These are phyloP conservation scores for Neofusicoccum ribis DNA, from an alignment of 2,329 filamentous ascomycete genomes.

Conservation along the genomic window DNA sequence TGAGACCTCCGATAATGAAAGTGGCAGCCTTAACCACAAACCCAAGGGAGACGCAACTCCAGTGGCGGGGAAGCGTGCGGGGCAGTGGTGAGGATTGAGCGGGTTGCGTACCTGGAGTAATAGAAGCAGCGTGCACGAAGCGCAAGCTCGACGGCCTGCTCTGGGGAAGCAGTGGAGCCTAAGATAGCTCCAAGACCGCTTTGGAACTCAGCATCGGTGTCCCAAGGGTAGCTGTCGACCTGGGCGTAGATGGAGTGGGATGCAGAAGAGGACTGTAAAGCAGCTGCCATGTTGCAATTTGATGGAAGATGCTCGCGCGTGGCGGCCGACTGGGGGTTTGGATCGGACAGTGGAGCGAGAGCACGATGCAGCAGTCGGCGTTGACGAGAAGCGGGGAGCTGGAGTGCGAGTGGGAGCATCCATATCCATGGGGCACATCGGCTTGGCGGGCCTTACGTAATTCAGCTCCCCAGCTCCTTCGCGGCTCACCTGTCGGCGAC, in stretches of 20 bases:
- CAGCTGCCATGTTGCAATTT: constrained; percentile 1
- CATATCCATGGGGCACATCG: constrained; percentile 15
- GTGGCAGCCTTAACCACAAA: no score
- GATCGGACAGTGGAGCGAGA: not conserved
- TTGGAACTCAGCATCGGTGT: constrained; percentile 67
- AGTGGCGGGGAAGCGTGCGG: constrained; percentile 10
- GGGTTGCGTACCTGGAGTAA: constrained; percentile 50
- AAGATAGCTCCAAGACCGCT: constrained; percentile 66
- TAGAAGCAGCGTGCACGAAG: constrained; percentile 71
- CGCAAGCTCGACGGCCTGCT: constrained; percentile 59
- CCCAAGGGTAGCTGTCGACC: constrained; percentile 68
- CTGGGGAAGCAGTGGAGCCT: constrained; percentile 51
- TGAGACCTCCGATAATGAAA: no score
- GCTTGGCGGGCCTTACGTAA: constrained; percentile 14
- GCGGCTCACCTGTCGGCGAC: constrained; percentile 12
- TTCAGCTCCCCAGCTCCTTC: constrained; percentile 4
- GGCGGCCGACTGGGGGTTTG: no score
- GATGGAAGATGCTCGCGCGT: no score
- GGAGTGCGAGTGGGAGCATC: not conserved
- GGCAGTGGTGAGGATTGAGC: not conserved
- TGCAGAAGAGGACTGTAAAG: not conserved
- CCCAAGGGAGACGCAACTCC: not conserved
- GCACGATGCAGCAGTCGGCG: not conserved
- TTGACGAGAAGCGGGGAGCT: not conserved
- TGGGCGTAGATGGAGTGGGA: constrained; percentile 49